Percentiles rank a stretch among this genome's conserved stretches.
phyloP scores from a whole-genome alignment of 164 flowering plant species.

The Macadamia integrifolia region DNA sequence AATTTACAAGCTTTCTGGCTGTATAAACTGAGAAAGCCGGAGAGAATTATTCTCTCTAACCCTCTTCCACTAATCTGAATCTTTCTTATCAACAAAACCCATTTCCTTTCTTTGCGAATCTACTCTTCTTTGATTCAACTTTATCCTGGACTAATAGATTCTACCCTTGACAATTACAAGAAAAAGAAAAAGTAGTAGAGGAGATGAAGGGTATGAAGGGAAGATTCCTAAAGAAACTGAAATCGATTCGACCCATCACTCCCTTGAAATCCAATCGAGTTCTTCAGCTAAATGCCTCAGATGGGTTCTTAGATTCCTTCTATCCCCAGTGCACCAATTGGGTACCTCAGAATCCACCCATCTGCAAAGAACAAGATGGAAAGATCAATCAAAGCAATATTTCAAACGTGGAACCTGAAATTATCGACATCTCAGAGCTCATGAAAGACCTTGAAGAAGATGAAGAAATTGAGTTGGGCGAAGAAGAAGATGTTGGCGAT shows the following conservation, averaged over 20 bases:
- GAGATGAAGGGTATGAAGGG: constrained; percentile 67
- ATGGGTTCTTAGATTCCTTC: constrained; percentile 26
- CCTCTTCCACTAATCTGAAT: not conserved
- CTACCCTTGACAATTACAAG: not conserved
- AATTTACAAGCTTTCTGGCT: constrained; percentile 13
- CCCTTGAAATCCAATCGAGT: constrained; percentile 46
- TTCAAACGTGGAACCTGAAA: constrained; percentile 25
- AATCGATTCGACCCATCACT: constrained; percentile 45
- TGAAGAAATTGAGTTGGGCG: constrained; percentile 31
- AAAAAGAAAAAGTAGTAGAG: not conserved
- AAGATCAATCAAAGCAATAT: not conserved
- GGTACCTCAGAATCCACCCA: constrained; percentile 3
- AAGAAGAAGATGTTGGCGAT: constrained; percentile 16
- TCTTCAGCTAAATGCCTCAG: constrained; percentile 46
- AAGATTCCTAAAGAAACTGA: constrained; percentile 67
- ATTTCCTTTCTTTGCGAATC: not conserved
- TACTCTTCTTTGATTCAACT: not conserved
- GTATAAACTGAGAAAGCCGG: constrained; percentile 8
- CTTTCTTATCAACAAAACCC: not conserved
- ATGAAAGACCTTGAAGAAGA: constrained; percentile 49
- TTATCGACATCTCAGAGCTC: constrained; percentile 41
- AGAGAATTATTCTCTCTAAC: not conserved
- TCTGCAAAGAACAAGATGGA: constrained; percentile 16
- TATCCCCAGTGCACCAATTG: constrained; percentile 7
- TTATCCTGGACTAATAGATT: no score